phyloP scores from a whole-genome alignment of 1,139 yeast genomes.

The Debaryomyces sp. region DNA sequence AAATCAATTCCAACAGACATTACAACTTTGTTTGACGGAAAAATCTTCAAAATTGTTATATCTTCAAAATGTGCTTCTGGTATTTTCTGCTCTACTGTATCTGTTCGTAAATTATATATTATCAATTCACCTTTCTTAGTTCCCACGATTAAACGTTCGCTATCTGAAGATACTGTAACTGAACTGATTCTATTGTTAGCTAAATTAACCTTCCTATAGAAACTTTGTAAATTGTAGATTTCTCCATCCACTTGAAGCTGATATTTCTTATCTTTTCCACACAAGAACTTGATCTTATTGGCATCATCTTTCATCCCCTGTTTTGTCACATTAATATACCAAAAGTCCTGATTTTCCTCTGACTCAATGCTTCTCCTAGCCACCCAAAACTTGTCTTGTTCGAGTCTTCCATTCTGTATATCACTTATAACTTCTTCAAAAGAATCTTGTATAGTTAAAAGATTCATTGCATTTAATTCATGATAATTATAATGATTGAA shows the following conservation, averaged over 20 bases:
- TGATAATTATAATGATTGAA: neutral
- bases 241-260: slow-evolving; percentile 3
- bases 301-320: slow-evolving; percentile 11
- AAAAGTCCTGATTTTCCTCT: slow-evolving; percentile 24
- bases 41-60: slow-evolving; percentile 37
- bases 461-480: slow-evolving; percentile 15
- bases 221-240: slow-evolving; percentile 5
- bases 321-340: slow-evolving; percentile 16
- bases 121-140: slow-evolving; percentile 43
- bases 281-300: slow-evolving; percentile 7
- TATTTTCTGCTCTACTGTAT: slow-evolving; percentile 16
- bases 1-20: slow-evolving; percentile 59
- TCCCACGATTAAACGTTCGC: slow-evolving; percentile 39
- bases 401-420: slow-evolving; percentile 22
- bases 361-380: slow-evolving; percentile 32
- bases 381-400: slow-evolving; percentile 41
- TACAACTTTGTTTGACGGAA: slow-evolving; percentile 64
- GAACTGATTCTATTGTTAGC: slow-evolving; percentile 1
- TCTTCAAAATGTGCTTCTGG: slow-evolving; percentile 51
- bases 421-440: slow-evolving; percentile 45
- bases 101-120: slow-evolving; percentile 14
- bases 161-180: slow-evolving; percentile 6
- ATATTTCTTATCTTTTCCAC: neutral
- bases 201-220: slow-evolving; percentile 2
- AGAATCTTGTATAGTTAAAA: slow-evolving; percentile 41